A percentile compares a stretch with the other conserved stretches of the same genome.
Conservation (phyloP, 345 rosid genomes). For the Citrus glauca region DNA sequence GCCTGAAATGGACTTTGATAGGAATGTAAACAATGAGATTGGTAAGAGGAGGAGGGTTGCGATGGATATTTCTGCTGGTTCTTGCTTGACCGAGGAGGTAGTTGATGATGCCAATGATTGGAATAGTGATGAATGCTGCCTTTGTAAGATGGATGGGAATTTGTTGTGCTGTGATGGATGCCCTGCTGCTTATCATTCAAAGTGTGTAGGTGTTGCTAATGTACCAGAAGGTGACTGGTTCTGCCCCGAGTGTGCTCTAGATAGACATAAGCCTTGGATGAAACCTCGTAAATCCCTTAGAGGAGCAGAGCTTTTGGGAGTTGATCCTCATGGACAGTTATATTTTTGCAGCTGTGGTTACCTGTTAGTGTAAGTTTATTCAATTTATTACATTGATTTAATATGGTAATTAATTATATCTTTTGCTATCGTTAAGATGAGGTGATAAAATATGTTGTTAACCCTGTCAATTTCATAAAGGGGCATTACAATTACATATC, state of each 20-base stretch:
- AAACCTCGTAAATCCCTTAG: constrained; percentile 59
- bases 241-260: constrained; percentile 92
- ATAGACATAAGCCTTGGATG: constrained; percentile 46
- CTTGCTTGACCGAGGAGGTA: constrained; percentile 49
- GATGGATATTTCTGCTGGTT: constrained; percentile 44
- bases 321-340: constrained; percentile 67
- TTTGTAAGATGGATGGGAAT: constrained; percentile 96
- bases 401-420: background rate
- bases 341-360: constrained; percentile 83
- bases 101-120: constrained; percentile 54
- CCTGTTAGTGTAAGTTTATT: constrained; percentile 86
- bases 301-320: constrained; percentile 86
- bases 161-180: constrained; percentile 98
- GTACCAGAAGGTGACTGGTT: constrained; percentile 97
- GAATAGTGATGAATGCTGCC: constrained; percentile 91
- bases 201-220: constrained; percentile 80
- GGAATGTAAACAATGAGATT: constrained; percentile 42
- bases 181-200: constrained; percentile 99
- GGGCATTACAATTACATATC: background rate
- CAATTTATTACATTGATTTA: background rate
- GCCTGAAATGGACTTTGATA: constrained; percentile 57
- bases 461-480: background rate
- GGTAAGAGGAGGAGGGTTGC: constrained; percentile 49
- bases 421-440: background rate
- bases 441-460: background rate